Percentiles rank a stretch among this genome's conserved stretches.
Conservation (phyloP, 176 grass and related monocot species). For the Avena insularis region DNA sequence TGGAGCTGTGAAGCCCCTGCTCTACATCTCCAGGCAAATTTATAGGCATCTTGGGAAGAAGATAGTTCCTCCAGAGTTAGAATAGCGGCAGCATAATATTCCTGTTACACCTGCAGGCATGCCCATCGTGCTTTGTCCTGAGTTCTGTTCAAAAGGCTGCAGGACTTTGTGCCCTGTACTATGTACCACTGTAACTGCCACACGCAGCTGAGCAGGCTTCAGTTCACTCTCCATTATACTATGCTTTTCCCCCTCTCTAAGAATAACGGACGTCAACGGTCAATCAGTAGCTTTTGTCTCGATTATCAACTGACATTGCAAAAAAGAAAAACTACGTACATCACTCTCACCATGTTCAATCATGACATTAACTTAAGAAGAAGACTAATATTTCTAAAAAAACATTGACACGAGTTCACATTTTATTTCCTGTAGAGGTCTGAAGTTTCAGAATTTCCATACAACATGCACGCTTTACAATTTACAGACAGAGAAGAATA, state of each 20-base stretch:
- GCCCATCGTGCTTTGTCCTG: conserved; percentile 6
- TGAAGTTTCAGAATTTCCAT: conserved; percentile 21
- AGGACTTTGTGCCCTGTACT: conserved; percentile 15
- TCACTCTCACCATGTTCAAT: not conserved
- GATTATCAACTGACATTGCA: not conserved
- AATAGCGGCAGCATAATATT: conserved; percentile 4
- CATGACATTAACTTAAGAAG: not conserved
- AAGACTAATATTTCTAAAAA: not conserved
- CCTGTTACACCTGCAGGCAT: conserved; percentile 23
- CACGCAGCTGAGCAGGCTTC: conserved; percentile 17
- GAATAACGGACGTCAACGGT: not conserved
- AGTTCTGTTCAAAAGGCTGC: not conserved
- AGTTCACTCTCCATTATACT: not conserved
- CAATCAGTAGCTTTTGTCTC: not conserved
- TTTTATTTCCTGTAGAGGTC: conserved; percentile 25
- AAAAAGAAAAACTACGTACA: not conserved
- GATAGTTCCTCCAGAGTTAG: not conserved
- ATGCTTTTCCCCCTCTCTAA: not conserved
- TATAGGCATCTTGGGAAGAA: conserved; percentile 32
- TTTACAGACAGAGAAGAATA: conserved; percentile 51
- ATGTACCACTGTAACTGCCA: not conserved
- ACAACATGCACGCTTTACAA: conserved; percentile 48
- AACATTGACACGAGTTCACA: not conserved
- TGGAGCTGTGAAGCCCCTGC: conserved; percentile 5
- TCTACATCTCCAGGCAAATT: not conserved